A percentile compares a stretch with the other conserved stretches of the same genome.
Evolutionary conservation across 306 rosid species (phyloP).

Genomic region (Crotalaria pallida): DNA sequence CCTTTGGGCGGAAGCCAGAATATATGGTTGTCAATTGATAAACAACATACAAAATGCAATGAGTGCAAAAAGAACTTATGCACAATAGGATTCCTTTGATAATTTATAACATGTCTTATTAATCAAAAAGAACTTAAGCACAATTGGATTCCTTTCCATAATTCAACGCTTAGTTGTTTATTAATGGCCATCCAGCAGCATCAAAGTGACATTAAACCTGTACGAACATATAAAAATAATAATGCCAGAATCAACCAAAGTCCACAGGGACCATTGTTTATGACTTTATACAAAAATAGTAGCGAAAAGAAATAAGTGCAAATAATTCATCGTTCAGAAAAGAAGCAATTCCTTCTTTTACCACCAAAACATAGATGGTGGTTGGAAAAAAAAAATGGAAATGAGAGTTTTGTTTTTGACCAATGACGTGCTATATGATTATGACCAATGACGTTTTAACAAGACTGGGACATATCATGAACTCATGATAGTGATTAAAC

Average conservation of each 20-base stretch:
- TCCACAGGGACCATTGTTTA: neutral
- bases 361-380: neutral
- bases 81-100: neutral
- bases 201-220: conserved; percentile 8
- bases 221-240: neutral
- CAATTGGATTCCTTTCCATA: neutral
- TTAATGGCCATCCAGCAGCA: conserved; percentile 14
- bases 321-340: neutral
- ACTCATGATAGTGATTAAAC: conserved; percentile 9
- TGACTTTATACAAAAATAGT: neutral
- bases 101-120: neutral
- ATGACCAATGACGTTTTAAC: conserved; percentile 10
- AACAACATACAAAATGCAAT: neutral
- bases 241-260: neutral
- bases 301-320: neutral
- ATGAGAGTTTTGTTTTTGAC: neutral
- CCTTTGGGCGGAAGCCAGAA: neutral
- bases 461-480: conserved; percentile 3
- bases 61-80: neutral
- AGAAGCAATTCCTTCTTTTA: neutral
- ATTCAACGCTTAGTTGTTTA: conserved; percentile 4
- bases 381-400: neutral
- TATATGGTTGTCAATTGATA: conserved; percentile 6
- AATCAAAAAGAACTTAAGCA: no score
- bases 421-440: conserved; percentile 3